These are phyloP conservation scores for Clavispora carvajalis DNA, from an alignment of 805 yeast genomes.

Conservation along the genomic window DNA sequence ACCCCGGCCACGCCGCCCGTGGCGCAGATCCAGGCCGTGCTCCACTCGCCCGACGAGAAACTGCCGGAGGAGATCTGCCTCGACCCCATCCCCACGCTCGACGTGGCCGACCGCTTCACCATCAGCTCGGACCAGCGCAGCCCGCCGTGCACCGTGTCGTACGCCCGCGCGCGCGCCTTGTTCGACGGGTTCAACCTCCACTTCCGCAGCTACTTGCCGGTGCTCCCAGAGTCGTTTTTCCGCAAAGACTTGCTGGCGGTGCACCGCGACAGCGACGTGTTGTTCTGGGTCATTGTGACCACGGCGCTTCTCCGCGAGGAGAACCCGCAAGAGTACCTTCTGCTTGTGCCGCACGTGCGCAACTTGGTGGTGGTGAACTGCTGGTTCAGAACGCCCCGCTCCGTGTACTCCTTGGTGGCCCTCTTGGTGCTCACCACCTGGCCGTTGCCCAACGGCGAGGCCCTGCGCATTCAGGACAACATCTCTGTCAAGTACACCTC, in stretches of 20 bases:
- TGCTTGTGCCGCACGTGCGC: conserved; percentile 29
- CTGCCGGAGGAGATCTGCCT: conserved; percentile 6
- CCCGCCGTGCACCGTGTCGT: conserved; percentile 9
- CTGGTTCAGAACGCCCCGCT: conserved; percentile 43
- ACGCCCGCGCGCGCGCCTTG: conserved; percentile 9
- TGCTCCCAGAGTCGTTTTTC: conserved; percentile 12
- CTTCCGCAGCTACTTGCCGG: conserved; percentile 11
- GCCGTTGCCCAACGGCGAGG: conserved; percentile 33
- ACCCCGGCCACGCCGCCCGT: conserved; percentile 3
- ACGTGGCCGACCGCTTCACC: conserved; percentile 10
- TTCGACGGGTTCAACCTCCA: conserved; percentile 6
- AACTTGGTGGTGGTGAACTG: conserved; percentile 36
- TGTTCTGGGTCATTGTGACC: conserved; percentile 38
- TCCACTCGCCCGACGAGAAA: conserved; percentile 1
- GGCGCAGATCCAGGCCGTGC: conserved; percentile 5
- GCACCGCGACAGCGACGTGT: conserved; percentile 26
- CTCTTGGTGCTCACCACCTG: conserved; percentile 40
- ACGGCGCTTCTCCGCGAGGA: conserved; percentile 27
- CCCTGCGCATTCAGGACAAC: conserved; percentile 24
- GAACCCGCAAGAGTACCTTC: conserved; percentile 16
- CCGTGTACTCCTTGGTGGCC: conserved; percentile 33
- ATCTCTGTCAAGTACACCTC: conserved; percentile 33
- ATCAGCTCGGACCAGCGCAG: conserved; percentile 10
- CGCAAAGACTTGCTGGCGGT: conserved; percentile 10
- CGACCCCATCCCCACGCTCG: conserved; percentile 14